Conservation (phyloP, 495 filamentous ascomycete species). For the Penicillium odoratum region DNA sequence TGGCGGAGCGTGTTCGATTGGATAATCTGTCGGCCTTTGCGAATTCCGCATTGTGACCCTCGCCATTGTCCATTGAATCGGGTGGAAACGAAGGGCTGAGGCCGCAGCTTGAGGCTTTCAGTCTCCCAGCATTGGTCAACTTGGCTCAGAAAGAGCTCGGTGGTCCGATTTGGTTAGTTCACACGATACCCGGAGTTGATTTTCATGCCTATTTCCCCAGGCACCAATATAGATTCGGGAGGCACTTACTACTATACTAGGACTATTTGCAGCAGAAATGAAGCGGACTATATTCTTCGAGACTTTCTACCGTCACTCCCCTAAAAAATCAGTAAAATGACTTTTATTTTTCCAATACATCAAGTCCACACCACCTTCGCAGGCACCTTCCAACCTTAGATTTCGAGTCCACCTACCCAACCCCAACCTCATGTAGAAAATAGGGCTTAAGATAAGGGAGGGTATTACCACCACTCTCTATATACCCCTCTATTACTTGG, state of each 20-base stretch:
- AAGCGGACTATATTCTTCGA: too few relatives aligned
- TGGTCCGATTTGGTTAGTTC: neutral
- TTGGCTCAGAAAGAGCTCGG: neutral
- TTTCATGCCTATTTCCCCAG: constrained; percentile 12
- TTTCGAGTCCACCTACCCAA: too few relatives aligned
- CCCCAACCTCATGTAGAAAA: too few relatives aligned
- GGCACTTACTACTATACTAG: neutral
- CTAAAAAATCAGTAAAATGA: too few relatives aligned
- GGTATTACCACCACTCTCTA: too few relatives aligned
- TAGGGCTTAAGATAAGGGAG: too few relatives aligned
- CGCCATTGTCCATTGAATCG: constrained; percentile 43
- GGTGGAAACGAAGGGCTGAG: constrained; percentile 15
- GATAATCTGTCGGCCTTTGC: constrained; percentile 29
- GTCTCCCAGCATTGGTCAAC: constrained; percentile 17
- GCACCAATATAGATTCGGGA: constrained; percentile 3
- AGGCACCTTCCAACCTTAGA: too few relatives aligned
- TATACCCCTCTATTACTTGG: too few relatives aligned
- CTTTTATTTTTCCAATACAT: too few relatives aligned
- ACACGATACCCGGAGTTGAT: constrained; percentile 4
- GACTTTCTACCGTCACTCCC: too few relatives aligned
- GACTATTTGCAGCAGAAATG: neutral
- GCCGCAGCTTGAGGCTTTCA: constrained; percentile 28
- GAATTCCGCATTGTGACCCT: constrained; percentile 28
- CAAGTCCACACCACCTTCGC: too few relatives aligned
- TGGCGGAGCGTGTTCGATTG: constrained; percentile 39